A percentile compares a stretch with the other conserved stretches of the same genome.
phyloP scores from a whole-genome alignment of 495 filamentous ascomycete genomes.

The Penicillium turbatum region DNA sequence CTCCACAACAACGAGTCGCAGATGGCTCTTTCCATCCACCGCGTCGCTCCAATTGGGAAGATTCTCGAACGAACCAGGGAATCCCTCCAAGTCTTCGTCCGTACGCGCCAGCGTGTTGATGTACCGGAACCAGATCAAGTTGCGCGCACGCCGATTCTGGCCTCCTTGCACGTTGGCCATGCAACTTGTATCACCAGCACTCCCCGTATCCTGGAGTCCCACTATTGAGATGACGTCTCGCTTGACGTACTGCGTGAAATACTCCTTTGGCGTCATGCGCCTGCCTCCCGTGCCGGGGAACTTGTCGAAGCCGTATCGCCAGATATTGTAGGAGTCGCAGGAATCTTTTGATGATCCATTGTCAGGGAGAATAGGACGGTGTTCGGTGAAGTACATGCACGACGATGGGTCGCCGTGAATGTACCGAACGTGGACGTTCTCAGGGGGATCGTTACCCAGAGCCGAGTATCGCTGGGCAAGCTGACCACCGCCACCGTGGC shows the following conservation, averaged over 20 bases:
- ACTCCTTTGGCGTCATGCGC: slow-evolving; percentile 14
- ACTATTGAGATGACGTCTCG: slow-evolving; percentile 16
- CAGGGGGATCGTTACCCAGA: slow-evolving; percentile 12
- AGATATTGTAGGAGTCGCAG: slow-evolving; percentile 9
- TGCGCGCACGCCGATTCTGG: slow-evolving; percentile 11
- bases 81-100: slow-evolving; percentile 14
- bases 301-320: slow-evolving; percentile 17
- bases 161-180: slow-evolving; percentile 15
- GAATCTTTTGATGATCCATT: slow-evolving; percentile 1
- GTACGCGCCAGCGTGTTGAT: slow-evolving; percentile 17
- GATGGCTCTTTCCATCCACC: slow-evolving; percentile 13
- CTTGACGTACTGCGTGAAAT: slow-evolving; percentile 15
- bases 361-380: slow-evolving; percentile 11
- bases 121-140: slow-evolving; percentile 18
- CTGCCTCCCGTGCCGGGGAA: slow-evolving; percentile 14
- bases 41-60: slow-evolving; percentile 16
- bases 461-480: slow-evolving; percentile 16
- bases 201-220: slow-evolving; percentile 11
- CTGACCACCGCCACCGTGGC: slow-evolving; percentile 18
- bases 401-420: slow-evolving; percentile 19
- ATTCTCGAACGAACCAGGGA: slow-evolving; percentile 12
- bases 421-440: slow-evolving; percentile 18
- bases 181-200: slow-evolving; percentile 15
- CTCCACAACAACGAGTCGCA: slow-evolving; percentile 15
- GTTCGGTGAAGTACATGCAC: slow-evolving; percentile 16